Conservation (phyloP, 2,329 filamentous ascomycete species). For the Paecilomyces niveus region DNA sequence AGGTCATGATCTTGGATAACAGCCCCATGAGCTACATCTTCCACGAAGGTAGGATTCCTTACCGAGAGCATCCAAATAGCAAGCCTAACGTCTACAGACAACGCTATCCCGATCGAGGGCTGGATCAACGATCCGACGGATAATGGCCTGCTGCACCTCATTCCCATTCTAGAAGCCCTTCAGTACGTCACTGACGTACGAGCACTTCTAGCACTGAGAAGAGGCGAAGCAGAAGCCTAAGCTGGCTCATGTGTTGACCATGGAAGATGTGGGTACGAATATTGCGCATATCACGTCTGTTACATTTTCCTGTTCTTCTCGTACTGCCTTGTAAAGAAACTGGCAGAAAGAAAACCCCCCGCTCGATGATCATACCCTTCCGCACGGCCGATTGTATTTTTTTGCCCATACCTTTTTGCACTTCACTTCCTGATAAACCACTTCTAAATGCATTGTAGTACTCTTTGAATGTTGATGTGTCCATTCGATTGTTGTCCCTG, state of each 20-base stretch:
- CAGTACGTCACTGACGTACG: slow-evolving; percentile 96
- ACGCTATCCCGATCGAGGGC: slow-evolving; percentile 96
- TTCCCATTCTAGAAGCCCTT: slow-evolving; percentile 85
- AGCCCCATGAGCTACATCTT: slow-evolving; percentile 98
- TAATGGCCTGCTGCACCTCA: slow-evolving; percentile 84
- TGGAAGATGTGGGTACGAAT: not conserved
- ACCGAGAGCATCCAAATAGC: not conserved
- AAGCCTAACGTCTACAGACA: slow-evolving; percentile 55
- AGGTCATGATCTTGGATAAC: slow-evolving; percentile 98
- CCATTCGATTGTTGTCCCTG: not conserved
- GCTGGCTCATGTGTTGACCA: not conserved
- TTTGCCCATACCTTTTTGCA: not conserved
- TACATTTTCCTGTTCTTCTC: not conserved
- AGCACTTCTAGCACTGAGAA: slow-evolving; percentile 77
- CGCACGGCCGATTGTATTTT: not conserved
- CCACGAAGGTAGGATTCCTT: slow-evolving; percentile 68
- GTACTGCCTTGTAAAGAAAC: slow-evolving; percentile 1
- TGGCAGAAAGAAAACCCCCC: not conserved
- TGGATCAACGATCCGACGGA: slow-evolving; percentile 99
- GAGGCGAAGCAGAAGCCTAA: slow-evolving; percentile 58
- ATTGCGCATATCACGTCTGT: not conserved
- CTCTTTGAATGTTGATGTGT: not conserved
- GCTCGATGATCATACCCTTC: not conserved
- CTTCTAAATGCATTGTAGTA: not conserved
- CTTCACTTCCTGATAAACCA: not conserved